phyloP scores from a whole-genome alignment of 148 eudicot genomes.

The Salicornia ramosissima region DNA sequence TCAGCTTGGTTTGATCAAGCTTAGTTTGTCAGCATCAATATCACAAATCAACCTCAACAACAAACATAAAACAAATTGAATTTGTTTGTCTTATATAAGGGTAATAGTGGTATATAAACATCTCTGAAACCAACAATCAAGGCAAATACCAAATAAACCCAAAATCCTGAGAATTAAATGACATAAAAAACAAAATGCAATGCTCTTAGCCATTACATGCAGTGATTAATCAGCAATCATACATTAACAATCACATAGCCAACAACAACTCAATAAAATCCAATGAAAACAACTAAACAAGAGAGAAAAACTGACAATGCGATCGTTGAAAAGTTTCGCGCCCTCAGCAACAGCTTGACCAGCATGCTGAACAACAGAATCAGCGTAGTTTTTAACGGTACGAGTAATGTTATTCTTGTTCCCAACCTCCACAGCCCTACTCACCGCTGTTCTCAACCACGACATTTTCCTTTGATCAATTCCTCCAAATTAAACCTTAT shows the following conservation, averaged over 20 bases:
- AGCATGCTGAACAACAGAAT: conserved; percentile 83
- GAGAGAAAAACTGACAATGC: conserved; percentile 41
- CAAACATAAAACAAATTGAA: too few species aligned
- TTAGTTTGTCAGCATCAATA: neutral
- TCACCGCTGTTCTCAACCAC: conserved; percentile 81
- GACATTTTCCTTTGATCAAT: conserved; percentile 39
- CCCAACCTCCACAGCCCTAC: conserved; percentile 87
- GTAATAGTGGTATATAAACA: neutral
- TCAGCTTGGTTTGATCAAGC: too few species aligned
- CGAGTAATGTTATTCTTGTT: conserved; percentile 82
- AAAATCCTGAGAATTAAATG: neutral
- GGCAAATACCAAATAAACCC: neutral
- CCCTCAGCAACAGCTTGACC: conserved; percentile 93
- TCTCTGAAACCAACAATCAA: neutral
- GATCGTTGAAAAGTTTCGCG: conserved; percentile 81
- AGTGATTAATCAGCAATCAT: neutral
- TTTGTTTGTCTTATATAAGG: too few species aligned
- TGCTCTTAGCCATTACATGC: neutral
- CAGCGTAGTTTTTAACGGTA: conserved; percentile 76
- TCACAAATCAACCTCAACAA: neutral
- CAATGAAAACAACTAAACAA: neutral
- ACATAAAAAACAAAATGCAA: neutral
- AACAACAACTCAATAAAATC: neutral
- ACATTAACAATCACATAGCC: neutral
- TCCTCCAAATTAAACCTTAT: neutral